Conservation (phyloP, 225 moss, liverwort and hornwort species). For the Neckera pumila region DNA sequence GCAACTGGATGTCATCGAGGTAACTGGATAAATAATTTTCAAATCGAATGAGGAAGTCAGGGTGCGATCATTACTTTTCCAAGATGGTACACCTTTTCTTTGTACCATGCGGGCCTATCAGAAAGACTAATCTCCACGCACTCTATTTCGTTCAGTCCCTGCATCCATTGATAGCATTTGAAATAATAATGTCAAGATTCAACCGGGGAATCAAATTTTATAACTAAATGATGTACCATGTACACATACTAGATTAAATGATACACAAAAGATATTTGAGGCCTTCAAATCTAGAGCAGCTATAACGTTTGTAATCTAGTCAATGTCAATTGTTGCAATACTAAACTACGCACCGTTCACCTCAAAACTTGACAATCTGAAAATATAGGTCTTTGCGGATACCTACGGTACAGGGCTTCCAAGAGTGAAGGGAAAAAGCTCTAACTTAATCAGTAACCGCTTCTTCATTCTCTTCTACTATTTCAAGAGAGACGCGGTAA, state of each 20-base stretch:
- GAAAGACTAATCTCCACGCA: constrained; percentile 38
- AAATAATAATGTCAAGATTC: background rate
- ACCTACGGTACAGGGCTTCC: background rate
- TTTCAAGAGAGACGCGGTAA: background rate
- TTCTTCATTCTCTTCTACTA: background rate
- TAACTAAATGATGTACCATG: background rate
- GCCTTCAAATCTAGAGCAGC: background rate
- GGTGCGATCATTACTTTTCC: constrained; percentile 22
- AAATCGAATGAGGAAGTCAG: background rate
- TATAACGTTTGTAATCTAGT: background rate
- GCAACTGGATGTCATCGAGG: background rate
- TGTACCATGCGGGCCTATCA: constrained; percentile 47
- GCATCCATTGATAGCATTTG: background rate
- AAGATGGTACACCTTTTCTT: constrained; percentile 37
- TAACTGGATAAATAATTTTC: background rate
- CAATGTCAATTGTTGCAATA: background rate
- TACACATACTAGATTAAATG: background rate
- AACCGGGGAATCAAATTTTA: background rate
- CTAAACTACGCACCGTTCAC: background rate
- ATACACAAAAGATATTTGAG: background rate
- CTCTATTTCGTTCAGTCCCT: constrained; percentile 40
- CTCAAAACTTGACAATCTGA: background rate
- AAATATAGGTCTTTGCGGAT: background rate
- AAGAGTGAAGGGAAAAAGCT: background rate
- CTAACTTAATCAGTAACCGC: background rate